Evolutionary conservation across 2,329 filamentous ascomycete species (phyloP), one percentile per base, ranked within the genome.

Genomic region (Diaporthe sp.): DNA sequence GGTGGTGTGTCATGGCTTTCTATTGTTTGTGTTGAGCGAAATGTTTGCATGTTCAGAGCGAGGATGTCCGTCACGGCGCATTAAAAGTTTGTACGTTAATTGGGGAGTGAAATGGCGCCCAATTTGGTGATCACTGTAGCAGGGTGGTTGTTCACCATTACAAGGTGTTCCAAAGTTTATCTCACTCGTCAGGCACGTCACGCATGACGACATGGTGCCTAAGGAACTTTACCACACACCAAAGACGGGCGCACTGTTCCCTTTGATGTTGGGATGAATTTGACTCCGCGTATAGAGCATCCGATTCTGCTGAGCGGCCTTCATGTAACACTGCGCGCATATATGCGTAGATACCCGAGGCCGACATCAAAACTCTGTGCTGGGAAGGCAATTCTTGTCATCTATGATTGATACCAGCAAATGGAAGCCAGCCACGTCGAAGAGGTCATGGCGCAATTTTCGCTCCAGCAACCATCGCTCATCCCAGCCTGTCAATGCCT

Each of bases 391-490:
- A n/a, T n/a, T n/a, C 50, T 51, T 51, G n/a, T 27, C 13, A 2
- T 51, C n/a, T 2, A 51, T 27, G 50, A 12, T 12, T 51, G 0
- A 19, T 15, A 1, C 12, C 7, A 25, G 4, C 12, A 51, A 13
- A 4, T 13, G 4, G 13, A n/a, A 7, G 15, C 12, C 12, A 25
- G 47, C 50, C n/a, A 51, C 3, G n/a, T 27, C 50, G n/a, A 27
- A 3, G n/a, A 17, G 7, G 1, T 1, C 50, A 27, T 51, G 12
- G 10, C 12, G 10, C 10, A n/a, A 1, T 51, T 51, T 7, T 0
- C 13, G 0, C 25, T 0, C n/a, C 9, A 3, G 12, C 2, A n/a
- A 1, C 15, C 0, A 15, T 10, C n/a, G 25, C 50, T 15, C 50
- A 27, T 12, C 0, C 12, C 47, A 13, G 47, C 7, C 50, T 5